These are phyloP conservation scores for Scheffersomyces spartinae DNA, from an alignment of 805 yeast genomes.

Conservation along the genomic window DNA sequence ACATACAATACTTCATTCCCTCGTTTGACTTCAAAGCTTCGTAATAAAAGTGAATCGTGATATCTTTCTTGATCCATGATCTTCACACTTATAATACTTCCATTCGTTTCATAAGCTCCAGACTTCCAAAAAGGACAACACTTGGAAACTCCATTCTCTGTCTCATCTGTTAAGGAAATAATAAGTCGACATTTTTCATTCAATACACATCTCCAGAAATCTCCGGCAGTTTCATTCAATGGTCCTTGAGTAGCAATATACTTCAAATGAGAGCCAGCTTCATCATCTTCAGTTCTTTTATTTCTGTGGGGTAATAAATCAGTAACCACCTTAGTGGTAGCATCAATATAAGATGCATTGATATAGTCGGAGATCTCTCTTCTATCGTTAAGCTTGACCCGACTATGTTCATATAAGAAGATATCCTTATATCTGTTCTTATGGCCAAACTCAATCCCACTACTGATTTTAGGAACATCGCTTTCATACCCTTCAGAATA, in stretches of 20 bases:
- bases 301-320: constrained; percentile 3
- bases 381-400: constrained; percentile 51
- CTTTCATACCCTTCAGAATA: constrained; percentile 3
- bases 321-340: no score
- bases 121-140: constrained; percentile 71
- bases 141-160: constrained; percentile 68
- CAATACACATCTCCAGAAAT: constrained; percentile 73
- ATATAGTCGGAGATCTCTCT: no score
- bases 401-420: constrained; percentile 74
- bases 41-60: constrained; percentile 11
- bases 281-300: constrained; percentile 24
- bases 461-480: constrained; percentile 5
- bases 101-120: constrained; percentile 34
- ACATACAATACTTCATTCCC: constrained; percentile 22
- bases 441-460: constrained; percentile 71
- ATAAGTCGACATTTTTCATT: constrained; percentile 56
- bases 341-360: constrained; percentile 83
- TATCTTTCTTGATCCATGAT: constrained; percentile 9
- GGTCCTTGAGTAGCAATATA: constrained; percentile 94
- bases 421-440: constrained; percentile 86
- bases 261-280: constrained; percentile 24
- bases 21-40: constrained; percentile 35
- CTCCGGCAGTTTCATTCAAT: constrained; percentile 54
- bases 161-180: constrained; percentile 63
- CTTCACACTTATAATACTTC: constrained; percentile 12